Percentiles rank a stretch among this genome's conserved stretches.
Evolutionary conservation across 148 eudicot genomes (phyloP).

Genomic region (Silene uniflora): DNA sequence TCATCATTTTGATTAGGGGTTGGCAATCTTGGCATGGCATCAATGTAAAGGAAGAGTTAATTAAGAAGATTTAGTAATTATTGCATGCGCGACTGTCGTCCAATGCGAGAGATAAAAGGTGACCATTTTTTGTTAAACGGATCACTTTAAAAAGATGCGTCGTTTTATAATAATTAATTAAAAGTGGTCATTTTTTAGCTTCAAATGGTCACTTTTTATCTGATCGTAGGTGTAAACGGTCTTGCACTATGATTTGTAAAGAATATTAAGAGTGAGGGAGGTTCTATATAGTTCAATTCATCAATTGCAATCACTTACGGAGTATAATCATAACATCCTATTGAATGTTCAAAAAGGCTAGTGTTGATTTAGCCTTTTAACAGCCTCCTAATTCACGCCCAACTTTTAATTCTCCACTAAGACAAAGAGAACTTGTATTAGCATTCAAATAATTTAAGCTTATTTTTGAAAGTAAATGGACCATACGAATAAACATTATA

Average conservation of each 20-base stretch:
- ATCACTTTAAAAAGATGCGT: too few species aligned
- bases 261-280: slow-evolving; percentile 15
- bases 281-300: slow-evolving; percentile 12
- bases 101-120: too few species aligned
- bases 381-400: slow-evolving; percentile 17
- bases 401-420: slow-evolving; percentile 26
- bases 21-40: not conserved
- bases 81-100: too few species aligned
- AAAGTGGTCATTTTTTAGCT: too few species aligned
- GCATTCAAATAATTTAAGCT: slow-evolving; percentile 14
- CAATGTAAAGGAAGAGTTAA: slow-evolving; percentile 10
- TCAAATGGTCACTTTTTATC: too few species aligned
- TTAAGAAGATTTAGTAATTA: too few species aligned
- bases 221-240: too few species aligned
- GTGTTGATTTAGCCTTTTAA: slow-evolving; percentile 31
- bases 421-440: slow-evolving; percentile 4
- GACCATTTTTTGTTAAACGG: too few species aligned
- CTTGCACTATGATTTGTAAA: too few species aligned
- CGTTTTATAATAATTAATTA: too few species aligned
- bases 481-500: not conserved
- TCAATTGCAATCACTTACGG: not conserved
- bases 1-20: not conserved
- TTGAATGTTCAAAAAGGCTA: slow-evolving; percentile 27
- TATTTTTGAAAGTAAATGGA: slow-evolving; percentile 7
- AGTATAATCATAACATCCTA: slow-evolving; percentile 17